Evolutionary conservation across 495 filamentous ascomycete genomes (phyloP).

Genomic region (Aspergillus ostianus): DNA sequence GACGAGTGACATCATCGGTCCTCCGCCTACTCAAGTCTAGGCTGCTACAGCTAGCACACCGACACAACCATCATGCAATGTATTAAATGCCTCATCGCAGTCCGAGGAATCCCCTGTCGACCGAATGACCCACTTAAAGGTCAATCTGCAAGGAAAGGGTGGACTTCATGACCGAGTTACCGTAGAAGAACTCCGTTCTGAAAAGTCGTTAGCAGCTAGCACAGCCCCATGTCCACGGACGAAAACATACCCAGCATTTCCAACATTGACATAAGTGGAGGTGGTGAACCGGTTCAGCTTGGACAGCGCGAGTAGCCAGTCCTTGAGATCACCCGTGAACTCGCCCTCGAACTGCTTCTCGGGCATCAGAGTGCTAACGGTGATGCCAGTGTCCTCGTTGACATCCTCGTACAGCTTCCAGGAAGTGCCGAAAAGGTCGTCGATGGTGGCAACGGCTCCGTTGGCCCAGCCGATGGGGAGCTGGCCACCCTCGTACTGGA

Average conservation of each 20-base stretch:
- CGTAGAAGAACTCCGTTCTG: slow-evolving; percentile 38
- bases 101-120: not conserved
- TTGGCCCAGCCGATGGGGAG: slow-evolving; percentile 35
- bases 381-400: slow-evolving; percentile 35
- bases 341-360: slow-evolving; percentile 33
- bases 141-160: slow-evolving; percentile 31
- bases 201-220: not conserved
- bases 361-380: slow-evolving; percentile 33
- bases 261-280: slow-evolving; percentile 33
- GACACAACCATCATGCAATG: not conserved
- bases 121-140: slow-evolving; percentile 9
- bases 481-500: slow-evolving; percentile 37
- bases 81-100: not conserved
- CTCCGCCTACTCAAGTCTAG: not conserved
- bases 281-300: slow-evolving; percentile 24
- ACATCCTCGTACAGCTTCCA: slow-evolving; percentile 38
- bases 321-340: slow-evolving; percentile 37
- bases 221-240: not conserved
- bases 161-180: slow-evolving; percentile 29
- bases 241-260: slow-evolving; percentile 35
- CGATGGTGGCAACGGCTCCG: slow-evolving; percentile 26
- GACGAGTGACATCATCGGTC: not conserved
- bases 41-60: not conserved
- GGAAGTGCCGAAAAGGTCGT: slow-evolving; percentile 32
- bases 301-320: slow-evolving; percentile 36